These are phyloP conservation scores for Malassezia equina DNA, from an alignment of 1,284 basidiomycete genomes.

Conservation along the genomic window DNA sequence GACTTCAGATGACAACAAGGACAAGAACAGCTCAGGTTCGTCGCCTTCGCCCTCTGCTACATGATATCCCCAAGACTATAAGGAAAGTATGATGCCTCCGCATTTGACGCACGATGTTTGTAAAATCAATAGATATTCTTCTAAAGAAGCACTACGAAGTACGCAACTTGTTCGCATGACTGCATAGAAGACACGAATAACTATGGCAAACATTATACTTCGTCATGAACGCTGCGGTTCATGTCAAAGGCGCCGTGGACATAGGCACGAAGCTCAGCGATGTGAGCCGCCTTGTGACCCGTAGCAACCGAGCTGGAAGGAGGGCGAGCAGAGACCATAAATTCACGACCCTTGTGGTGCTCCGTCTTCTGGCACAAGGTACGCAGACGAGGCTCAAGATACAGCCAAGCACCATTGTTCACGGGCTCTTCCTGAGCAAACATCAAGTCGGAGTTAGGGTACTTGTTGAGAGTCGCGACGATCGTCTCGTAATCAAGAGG, in stretches of 20 bases:
- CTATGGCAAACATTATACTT: neutral
- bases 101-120: neutral
- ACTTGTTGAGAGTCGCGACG: constrained; percentile 58
- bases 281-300: constrained; percentile 63
- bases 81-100: neutral
- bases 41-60: neutral
- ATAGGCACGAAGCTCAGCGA: constrained; percentile 40
- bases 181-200: neutral
- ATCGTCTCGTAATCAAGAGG: constrained; percentile 81
- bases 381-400: constrained; percentile 65
- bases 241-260: constrained; percentile 37
- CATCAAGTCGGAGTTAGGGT: constrained; percentile 81
- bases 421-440: constrained; percentile 89
- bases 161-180: neutral
- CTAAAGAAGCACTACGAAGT: neutral
- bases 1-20: neutral
- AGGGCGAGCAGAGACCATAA: constrained; percentile 39
- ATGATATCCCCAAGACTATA: neutral
- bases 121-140: neutral
- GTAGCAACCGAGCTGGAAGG: constrained; percentile 59
- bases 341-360: constrained; percentile 71
- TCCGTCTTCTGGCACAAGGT: constrained; percentile 40
- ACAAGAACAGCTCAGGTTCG: neutral
- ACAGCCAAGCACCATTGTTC: constrained; percentile 65
- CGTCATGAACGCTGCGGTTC: constrained; percentile 14